Percentiles rank a stretch among this genome's conserved stretches.
Evolutionary conservation across 371 early-diverging fungal genomes (phyloP).

Genomic region (Vairimorpha apis): DNA sequence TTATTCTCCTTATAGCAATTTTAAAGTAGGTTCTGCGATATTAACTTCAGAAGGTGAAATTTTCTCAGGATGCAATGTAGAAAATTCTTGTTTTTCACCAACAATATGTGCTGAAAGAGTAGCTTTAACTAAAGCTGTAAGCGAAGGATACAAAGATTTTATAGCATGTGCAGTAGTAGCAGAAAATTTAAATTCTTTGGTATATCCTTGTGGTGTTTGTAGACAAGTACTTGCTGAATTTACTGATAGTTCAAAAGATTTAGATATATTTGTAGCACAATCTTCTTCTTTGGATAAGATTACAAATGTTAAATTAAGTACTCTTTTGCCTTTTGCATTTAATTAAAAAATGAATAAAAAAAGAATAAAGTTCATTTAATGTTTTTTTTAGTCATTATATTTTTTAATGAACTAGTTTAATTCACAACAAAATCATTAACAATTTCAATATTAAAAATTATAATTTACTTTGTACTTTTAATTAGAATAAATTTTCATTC

Average conservation of each 20-base stretch:
- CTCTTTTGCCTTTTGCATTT: no score
- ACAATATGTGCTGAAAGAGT: constrained; percentile 75
- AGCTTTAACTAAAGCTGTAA: constrained; percentile 72
- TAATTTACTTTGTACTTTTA: no score
- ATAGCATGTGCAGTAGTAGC: constrained; percentile 67
- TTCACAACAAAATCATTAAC: no score
- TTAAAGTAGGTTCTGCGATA: constrained; percentile 72
- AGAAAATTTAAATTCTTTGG: constrained; percentile 60
- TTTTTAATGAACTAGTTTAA: no score
- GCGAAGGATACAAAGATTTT: constrained; percentile 68
- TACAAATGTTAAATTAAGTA: no score
- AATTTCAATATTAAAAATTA: no score
- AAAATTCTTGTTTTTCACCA: constrained; percentile 70
- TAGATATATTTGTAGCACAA: constrained; percentile 64
- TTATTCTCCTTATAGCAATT: constrained; percentile 74
- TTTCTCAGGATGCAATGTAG: constrained; percentile 71
- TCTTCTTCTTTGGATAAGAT: no score
- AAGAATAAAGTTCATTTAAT: no score
- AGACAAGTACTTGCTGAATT: constrained; percentile 75
- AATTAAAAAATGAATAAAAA: no score
- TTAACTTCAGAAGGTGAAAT: constrained; percentile 64
- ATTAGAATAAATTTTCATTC: no score
- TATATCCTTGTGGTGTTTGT: constrained; percentile 74
- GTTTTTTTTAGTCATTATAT: no score
- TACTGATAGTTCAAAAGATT: constrained; percentile 64